Conservation (phyloP, 208 protist species). For the Wallacemonas sp. region DNA sequence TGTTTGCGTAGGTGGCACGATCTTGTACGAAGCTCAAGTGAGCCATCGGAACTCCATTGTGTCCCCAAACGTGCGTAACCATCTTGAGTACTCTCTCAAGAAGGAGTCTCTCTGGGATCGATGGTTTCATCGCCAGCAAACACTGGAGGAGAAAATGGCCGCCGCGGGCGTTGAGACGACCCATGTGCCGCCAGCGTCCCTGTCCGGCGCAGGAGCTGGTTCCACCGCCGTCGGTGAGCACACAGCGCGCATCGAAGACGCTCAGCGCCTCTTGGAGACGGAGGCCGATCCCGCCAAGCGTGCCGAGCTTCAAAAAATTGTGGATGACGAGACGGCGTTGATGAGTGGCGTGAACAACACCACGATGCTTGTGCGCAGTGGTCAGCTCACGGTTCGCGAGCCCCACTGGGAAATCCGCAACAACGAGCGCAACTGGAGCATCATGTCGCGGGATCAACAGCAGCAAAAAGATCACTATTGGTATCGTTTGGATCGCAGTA, state of each 20-base stretch:
- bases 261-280: conserved; percentile 49
- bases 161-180: conserved; percentile 1
- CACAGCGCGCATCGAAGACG: conserved; percentile 43
- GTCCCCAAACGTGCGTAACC: conserved; percentile 84
- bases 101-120: conserved; percentile 36
- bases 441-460: conserved; percentile 81
- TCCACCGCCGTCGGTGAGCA: too few relatives aligned
- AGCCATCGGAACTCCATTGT: conserved; percentile 78
- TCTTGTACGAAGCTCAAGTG: conserved; percentile 81
- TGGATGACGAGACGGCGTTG: conserved; percentile 58
- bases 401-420: conserved; percentile 87
- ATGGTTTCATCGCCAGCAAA: conserved; percentile 13
- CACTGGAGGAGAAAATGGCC: conserved; percentile 9
- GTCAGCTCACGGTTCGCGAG: conserved; percentile 73
- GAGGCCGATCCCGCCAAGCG: conserved; percentile 52
- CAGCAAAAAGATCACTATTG: conserved; percentile 90
- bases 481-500: conserved; percentile 82
- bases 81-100: conserved; percentile 80
- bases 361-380: conserved; percentile 77
- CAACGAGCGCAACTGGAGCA: conserved; percentile 87
- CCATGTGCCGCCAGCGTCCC: background rate
- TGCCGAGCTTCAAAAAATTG: conserved; percentile 52
- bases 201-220: too few relatives aligned
- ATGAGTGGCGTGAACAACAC: conserved; percentile 54
- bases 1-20: conserved; percentile 41